Percentiles rank a stretch among this genome's conserved stretches.
Conservation (phyloP, 495 filamentous ascomycete species). For the Gamarada debralockiae region DNA sequence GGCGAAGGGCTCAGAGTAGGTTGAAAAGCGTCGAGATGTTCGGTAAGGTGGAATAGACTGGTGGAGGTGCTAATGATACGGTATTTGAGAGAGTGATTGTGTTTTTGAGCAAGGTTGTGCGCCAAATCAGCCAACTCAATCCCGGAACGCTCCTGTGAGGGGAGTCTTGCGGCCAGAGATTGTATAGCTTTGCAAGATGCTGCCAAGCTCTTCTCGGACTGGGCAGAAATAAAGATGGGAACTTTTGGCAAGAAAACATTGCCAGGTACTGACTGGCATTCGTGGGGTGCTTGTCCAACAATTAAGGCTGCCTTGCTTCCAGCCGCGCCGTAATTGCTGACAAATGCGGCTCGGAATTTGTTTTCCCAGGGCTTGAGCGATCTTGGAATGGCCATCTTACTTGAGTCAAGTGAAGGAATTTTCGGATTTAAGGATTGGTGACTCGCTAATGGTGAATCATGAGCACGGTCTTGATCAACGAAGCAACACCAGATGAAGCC, state of each 20-base stretch:
- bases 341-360: not conserved
- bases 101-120: not conserved
- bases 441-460: conserved; percentile 52
- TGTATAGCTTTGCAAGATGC: too few relatives aligned
- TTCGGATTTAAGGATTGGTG: conserved; percentile 33
- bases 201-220: not conserved
- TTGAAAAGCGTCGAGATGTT: not conserved
- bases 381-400: conserved; percentile 29
- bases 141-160: not conserved
- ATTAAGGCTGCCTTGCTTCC: conserved; percentile 40
- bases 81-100: not conserved
- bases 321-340: conserved; percentile 42
- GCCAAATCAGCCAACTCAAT: not conserved
- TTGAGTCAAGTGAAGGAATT: conserved; percentile 23
- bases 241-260: not conserved
- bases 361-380: conserved; percentile 23
- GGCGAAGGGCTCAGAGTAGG: not conserved
- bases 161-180: not conserved
- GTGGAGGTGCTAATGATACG: not conserved
- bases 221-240: conserved; percentile 1
- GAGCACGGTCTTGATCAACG: conserved; percentile 52
- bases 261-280: not conserved
- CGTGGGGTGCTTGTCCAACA: conserved; percentile 14
- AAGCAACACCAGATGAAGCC: conserved; percentile 50
- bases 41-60: not conserved